Evolutionary conservation across 179 eudicot species (phyloP).

Genomic region (Spinacia oleracea): DNA sequence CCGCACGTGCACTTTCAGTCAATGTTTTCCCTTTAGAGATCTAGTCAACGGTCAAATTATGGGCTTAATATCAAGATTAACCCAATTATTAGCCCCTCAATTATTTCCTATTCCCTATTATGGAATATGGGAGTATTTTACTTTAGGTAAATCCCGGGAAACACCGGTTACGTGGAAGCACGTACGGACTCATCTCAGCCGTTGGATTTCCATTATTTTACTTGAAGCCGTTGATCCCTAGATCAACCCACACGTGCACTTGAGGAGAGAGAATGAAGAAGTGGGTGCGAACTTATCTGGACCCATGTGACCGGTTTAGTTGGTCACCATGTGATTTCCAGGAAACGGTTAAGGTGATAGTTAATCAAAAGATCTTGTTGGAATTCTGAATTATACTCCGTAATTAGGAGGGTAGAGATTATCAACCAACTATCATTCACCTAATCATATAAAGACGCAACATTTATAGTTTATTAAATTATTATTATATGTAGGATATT

Average conservation of each 20-base stretch:
- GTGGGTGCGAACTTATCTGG: conserved; percentile 22
- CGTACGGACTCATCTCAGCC: conserved; percentile 3
- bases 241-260: conserved; percentile 25
- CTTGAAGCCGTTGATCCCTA: conserved; percentile 5
- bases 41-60: conserved; percentile 34
- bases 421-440: neutral
- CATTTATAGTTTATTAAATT: no score
- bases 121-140: no score
- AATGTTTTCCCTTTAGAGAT: conserved; percentile 21
- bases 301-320: conserved; percentile 35
- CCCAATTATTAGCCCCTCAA: neutral
- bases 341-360: conserved; percentile 28
- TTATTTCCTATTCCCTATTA: neutral
- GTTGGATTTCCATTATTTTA: conserved; percentile 11
- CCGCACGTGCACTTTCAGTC: conserved; percentile 37
- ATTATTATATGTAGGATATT: no score
- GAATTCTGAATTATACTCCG: conserved; percentile 1
- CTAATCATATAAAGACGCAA: no score
- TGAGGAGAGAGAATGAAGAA: conserved; percentile 5
- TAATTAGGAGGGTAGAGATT: neutral
- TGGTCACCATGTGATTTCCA: conserved; percentile 33
- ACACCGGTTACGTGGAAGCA: conserved; percentile 26
- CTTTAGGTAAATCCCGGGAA: neutral
- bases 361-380: conserved; percentile 27
- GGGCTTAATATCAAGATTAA: conserved; percentile 20